These are phyloP conservation scores for Aspergillus fumigatiaffinis DNA, from an alignment of 2,329 filamentous ascomycete species.

Conservation along the genomic window DNA sequence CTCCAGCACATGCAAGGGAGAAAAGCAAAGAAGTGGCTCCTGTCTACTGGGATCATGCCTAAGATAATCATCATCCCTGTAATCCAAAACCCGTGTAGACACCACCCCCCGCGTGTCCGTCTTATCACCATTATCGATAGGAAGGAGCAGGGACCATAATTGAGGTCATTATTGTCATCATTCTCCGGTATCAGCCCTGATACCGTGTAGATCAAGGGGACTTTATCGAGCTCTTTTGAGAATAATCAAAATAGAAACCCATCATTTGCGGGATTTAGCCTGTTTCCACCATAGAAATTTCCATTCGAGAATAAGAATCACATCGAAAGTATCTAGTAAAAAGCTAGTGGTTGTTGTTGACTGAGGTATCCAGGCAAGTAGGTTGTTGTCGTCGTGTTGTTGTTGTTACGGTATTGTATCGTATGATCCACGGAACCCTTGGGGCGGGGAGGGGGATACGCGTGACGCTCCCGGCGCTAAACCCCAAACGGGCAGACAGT, in stretches of 20 bases:
- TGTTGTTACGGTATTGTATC: slow-evolving; percentile 5
- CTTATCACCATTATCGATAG: slow-evolving; percentile 20
- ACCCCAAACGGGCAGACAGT: slow-evolving; percentile 15
- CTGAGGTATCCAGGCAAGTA: background rate
- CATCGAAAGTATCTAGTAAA: background rate
- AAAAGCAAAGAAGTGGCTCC: background rate
- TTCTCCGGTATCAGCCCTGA: background rate
- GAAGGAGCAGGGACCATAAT: background rate
- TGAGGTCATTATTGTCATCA: background rate
- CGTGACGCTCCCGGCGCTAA: slow-evolving; percentile 26
- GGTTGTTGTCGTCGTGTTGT: background rate
- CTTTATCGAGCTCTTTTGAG: background rate
- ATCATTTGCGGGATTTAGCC: background rate
- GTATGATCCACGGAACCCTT: slow-evolving; percentile 10
- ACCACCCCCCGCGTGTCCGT: slow-evolving; percentile 10
- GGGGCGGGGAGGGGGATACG: slow-evolving; percentile 15
- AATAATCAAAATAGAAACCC: background rate
- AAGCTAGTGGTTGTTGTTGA: background rate
- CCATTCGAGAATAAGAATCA: background rate
- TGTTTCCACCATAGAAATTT: background rate
- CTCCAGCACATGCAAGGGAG: slow-evolving; percentile 19
- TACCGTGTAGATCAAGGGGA: background rate
- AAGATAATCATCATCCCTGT: background rate
- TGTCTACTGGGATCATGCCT: background rate
- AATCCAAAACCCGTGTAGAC: background rate